Conservation (phyloP, 495 filamentous ascomycete genomes). For the Parathielavia hyrcaniae region DNA sequence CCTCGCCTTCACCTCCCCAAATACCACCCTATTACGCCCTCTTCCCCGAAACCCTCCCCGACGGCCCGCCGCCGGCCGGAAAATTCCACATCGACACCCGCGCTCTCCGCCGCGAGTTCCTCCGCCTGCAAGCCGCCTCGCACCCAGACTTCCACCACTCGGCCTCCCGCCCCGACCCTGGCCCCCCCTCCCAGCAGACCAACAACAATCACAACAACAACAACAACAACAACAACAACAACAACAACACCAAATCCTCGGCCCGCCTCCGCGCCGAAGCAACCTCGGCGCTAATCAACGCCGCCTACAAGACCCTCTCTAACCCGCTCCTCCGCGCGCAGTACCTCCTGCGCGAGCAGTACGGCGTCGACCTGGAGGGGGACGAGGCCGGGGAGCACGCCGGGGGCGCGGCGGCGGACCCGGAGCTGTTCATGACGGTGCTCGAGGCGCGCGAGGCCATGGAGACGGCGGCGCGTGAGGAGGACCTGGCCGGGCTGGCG, state of each 20-base stretch:
- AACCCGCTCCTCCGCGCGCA: slow-evolving; percentile 74
- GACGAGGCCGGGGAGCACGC: slow-evolving; percentile 66
- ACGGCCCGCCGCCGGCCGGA: slow-evolving; percentile 69
- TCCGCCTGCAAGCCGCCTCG: slow-evolving; percentile 67
- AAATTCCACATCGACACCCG: slow-evolving; percentile 66
- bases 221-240: slow-evolving; percentile 8
- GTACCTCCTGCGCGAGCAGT: slow-evolving; percentile 63
- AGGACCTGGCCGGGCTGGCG: slow-evolving; percentile 54
- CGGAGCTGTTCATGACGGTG: slow-evolving; percentile 75
- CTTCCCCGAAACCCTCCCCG: slow-evolving; percentile 76
- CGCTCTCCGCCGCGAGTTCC: slow-evolving; percentile 73
- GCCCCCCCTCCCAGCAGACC: slow-evolving; percentile 2
- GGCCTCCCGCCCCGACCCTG: slow-evolving; percentile 27
- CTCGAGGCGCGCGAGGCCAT: slow-evolving; percentile 81
- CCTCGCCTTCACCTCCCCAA: slow-evolving; percentile 4
- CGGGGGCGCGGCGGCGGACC: slow-evolving; percentile 66
- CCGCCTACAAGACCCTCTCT: slow-evolving; percentile 77
- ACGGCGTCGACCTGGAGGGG: slow-evolving; percentile 68
- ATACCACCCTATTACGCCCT: slow-evolving; percentile 64
- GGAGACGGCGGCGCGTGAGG: slow-evolving; percentile 65
- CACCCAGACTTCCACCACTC: slow-evolving; percentile 74
- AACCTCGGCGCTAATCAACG: slow-evolving; percentile 72
- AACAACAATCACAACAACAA: slow-evolving; percentile 3
- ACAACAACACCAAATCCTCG: slow-evolving; percentile 17
- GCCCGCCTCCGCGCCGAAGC: slow-evolving; percentile 53